A percentile compares a stretch with the other conserved stretches of the same genome.
phyloP scores from a whole-genome alignment of 2,329 filamentous ascomycete genomes.

The Incumbomyces delicatus region DNA sequence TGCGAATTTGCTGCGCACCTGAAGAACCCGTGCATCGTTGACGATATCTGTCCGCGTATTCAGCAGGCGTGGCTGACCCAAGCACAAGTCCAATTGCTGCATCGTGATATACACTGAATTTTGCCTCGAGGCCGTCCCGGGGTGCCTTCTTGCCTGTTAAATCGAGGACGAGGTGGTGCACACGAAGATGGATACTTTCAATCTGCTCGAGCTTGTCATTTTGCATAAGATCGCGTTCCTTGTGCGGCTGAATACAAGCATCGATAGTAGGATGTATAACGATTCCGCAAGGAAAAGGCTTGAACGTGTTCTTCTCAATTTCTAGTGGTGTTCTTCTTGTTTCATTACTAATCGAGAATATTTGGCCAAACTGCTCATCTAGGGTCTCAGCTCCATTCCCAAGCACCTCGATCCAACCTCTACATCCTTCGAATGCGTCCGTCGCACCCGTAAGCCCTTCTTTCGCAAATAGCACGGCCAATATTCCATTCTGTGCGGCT shows the following conservation, averaged over 20 bases:
- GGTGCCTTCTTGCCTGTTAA: constrained; percentile 44
- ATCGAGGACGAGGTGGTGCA: constrained; percentile 45
- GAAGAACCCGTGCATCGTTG: constrained; percentile 31
- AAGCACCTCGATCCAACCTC: constrained; percentile 46
- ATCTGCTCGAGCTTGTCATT: constrained; percentile 25
- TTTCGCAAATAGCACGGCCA: constrained; percentile 38
- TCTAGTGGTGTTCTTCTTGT: constrained; percentile 32
- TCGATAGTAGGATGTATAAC: constrained; percentile 49
- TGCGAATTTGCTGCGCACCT: constrained; percentile 37
- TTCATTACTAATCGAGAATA: constrained; percentile 21
- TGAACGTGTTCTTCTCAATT: constrained; percentile 45
- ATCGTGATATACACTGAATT: constrained; percentile 48
- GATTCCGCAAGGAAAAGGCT: constrained; percentile 49
- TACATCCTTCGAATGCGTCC: constrained; percentile 41
- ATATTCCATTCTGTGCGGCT: constrained; percentile 43
- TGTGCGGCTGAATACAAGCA: constrained; percentile 39
- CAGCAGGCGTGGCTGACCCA: constrained; percentile 41
- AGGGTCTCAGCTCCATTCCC: constrained; percentile 31
- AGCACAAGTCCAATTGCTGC: constrained; percentile 42
- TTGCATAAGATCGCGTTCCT: constrained; percentile 19
- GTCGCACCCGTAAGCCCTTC: constrained; percentile 42
- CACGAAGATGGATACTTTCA: constrained; percentile 32
- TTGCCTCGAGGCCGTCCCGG: constrained; percentile 41
- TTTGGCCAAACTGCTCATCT: constrained; percentile 29
- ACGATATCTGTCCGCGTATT: constrained; percentile 44